Evolutionary conservation across 179 eudicot species (phyloP).

Genomic region (Vitellaria paradoxa): DNA sequence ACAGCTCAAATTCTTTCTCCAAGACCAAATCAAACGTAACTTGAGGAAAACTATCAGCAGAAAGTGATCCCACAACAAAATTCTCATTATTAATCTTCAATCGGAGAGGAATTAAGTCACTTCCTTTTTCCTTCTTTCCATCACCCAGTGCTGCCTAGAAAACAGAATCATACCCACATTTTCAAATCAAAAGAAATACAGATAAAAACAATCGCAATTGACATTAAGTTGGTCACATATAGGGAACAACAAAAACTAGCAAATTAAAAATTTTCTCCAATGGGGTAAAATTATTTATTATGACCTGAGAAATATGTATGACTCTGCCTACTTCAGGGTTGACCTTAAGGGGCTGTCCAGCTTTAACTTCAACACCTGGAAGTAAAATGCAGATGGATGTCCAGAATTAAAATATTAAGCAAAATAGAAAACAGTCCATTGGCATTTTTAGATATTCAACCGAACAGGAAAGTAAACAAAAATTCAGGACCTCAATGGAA

Average conservation of each 20-base stretch:
- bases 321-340: slow-evolving; percentile 23
- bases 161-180: neutral
- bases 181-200: neutral
- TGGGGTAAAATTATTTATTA: neutral
- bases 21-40: slow-evolving; percentile 64
- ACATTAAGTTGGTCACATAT: neutral
- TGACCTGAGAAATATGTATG: slow-evolving; percentile 66
- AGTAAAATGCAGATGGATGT: neutral
- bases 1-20: slow-evolving; percentile 61
- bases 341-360: slow-evolving; percentile 42
- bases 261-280: neutral
- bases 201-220: neutral
- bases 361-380: slow-evolving; percentile 68
- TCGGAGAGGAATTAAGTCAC: slow-evolving; percentile 32
- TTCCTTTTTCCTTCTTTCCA: slow-evolving; percentile 44
- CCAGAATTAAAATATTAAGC: neutral
- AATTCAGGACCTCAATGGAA: too few relatives aligned
- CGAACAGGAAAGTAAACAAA: too few relatives aligned
- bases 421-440: neutral
- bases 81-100: slow-evolving; percentile 41
- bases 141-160: slow-evolving; percentile 66
- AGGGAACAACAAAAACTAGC: neutral
- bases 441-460: too few relatives aligned
- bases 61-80: slow-evolving; percentile 48
- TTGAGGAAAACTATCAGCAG: slow-evolving; percentile 47